Percentiles rank a stretch among this genome's conserved stretches.
Evolutionary conservation across 352 stramenopile genomes (phyloP).

Genomic region (Globisporangium cederbergense): DNA sequence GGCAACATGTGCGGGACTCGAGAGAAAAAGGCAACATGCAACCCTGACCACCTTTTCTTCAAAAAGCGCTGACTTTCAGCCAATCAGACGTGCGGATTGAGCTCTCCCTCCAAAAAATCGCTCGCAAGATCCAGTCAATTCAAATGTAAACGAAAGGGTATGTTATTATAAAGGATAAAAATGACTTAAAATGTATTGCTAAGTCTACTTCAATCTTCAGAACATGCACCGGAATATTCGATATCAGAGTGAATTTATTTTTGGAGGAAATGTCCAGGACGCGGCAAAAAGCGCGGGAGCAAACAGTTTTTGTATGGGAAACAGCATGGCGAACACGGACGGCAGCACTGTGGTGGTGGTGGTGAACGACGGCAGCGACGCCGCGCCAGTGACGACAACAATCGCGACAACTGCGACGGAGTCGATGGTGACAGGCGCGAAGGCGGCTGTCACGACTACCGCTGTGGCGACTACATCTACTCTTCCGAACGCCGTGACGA

Average conservation of each 20-base stretch:
- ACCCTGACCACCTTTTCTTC: neutral
- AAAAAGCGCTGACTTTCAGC: neutral
- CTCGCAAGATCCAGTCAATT: neutral
- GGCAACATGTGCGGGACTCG: too few relatives aligned
- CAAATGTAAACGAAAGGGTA: neutral
- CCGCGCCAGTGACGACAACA: neutral
- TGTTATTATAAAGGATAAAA: neutral
- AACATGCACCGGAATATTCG: neutral
- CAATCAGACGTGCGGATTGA: neutral
- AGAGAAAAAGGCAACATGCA: neutral
- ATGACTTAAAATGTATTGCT: neutral
- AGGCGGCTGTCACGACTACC: neutral
- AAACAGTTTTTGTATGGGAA: constrained; percentile 10
- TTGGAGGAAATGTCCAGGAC: neutral
- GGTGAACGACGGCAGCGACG: neutral
- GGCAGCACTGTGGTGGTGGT: neutral
- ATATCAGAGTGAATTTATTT: neutral
- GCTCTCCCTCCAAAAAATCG: neutral
- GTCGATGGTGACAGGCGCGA: neutral
- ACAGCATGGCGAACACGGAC: neutral
- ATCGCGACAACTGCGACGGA: neutral
- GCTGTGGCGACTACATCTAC: neutral
- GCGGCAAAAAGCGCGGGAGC: constrained; percentile 3
- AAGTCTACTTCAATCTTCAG: neutral
- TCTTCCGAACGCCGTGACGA: neutral